Percentiles rank a stretch among this genome's conserved stretches.
Evolutionary conservation across 1,284 basidiomycete species (phyloP).

Genomic region (Neolentinus lepideus): DNA sequence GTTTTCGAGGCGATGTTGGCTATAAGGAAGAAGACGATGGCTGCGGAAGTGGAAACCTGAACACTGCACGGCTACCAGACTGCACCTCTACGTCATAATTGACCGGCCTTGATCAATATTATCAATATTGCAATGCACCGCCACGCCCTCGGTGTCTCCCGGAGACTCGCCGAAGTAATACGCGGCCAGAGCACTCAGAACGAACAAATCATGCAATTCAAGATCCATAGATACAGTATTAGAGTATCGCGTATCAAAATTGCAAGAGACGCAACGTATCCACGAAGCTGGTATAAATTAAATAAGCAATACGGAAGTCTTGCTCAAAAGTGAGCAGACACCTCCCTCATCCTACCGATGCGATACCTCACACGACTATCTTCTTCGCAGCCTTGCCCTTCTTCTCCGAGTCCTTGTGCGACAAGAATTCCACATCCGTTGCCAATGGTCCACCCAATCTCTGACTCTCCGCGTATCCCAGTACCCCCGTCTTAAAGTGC

Average conservation of each 20-base stretch:
- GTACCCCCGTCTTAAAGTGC: slow-evolving; percentile 88
- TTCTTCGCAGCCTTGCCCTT: slow-evolving; percentile 84
- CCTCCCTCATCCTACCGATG: slow-evolving; percentile 12
- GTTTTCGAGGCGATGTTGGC: background rate
- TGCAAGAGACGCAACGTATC: background rate
- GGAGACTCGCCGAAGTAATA: background rate
- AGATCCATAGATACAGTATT: background rate
- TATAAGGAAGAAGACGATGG: background rate
- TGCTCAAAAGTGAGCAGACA: slow-evolving; percentile 1
- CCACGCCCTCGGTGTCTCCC: background rate
- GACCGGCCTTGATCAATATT: background rate
- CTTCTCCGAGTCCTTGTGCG: slow-evolving; percentile 93
- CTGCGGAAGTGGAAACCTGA: background rate
- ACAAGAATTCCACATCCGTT: slow-evolving; percentile 92
- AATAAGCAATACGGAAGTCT: background rate
- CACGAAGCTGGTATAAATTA: background rate
- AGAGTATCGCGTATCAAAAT: background rate
- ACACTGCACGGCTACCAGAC: too few relatives aligned
- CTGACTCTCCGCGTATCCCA: slow-evolving; percentile 72
- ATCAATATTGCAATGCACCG: too few relatives aligned
- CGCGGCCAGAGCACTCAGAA: too few relatives aligned
- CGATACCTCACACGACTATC: slow-evolving; percentile 47
- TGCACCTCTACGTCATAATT: background rate
- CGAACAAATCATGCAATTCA: background rate
- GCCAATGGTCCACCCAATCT: slow-evolving; percentile 78